These are phyloP conservation scores for Hydrangea macrophylla DNA, from an alignment of 148 eudicot species.

Conservation along the genomic window DNA sequence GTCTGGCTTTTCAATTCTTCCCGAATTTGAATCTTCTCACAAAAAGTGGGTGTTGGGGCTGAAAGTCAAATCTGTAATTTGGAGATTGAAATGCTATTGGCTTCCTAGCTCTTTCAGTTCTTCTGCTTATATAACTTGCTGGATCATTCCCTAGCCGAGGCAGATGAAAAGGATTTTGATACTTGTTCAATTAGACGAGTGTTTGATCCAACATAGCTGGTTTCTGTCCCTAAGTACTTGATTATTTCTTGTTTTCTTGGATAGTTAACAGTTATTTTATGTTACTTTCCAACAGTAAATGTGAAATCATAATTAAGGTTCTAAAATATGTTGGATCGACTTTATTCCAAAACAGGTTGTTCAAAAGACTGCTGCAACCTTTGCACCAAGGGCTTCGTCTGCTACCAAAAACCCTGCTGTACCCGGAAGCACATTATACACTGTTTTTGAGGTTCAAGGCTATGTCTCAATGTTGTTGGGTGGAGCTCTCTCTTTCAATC, in stretches of 20 bases:
- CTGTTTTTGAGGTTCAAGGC: constrained; percentile 85
- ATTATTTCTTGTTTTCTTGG: not conserved
- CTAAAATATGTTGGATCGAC: not conserved
- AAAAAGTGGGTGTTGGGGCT: too few relatives aligned
- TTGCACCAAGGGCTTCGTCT: constrained; percentile 95
- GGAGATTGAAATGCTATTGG: too few relatives aligned
- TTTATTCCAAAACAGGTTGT: constrained; percentile 48
- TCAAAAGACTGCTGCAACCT: constrained; percentile 89
- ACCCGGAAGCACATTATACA: constrained; percentile 72
- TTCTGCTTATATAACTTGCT: too few relatives aligned
- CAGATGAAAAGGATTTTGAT: too few relatives aligned
- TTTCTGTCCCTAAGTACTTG: too few relatives aligned
- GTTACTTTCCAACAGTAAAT: not conserved
- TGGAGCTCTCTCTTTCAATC: constrained; percentile 92
- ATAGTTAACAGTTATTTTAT: not conserved
- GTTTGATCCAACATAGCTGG: too few relatives aligned
- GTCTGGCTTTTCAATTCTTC: too few relatives aligned
- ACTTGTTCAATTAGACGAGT: too few relatives aligned
- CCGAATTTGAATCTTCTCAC: too few relatives aligned
- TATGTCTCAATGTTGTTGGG: constrained; percentile 78
- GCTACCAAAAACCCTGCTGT: constrained; percentile 86
- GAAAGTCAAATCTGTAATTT: too few relatives aligned
- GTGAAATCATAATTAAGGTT: not conserved
- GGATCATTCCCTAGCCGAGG: too few relatives aligned
- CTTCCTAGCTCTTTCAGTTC: too few relatives aligned